A percentile compares a stretch with the other conserved stretches of the same genome.
Conservation (phyloP, 2,329 filamentous ascomycete genomes). For the Pseudonectria buxi region DNA sequence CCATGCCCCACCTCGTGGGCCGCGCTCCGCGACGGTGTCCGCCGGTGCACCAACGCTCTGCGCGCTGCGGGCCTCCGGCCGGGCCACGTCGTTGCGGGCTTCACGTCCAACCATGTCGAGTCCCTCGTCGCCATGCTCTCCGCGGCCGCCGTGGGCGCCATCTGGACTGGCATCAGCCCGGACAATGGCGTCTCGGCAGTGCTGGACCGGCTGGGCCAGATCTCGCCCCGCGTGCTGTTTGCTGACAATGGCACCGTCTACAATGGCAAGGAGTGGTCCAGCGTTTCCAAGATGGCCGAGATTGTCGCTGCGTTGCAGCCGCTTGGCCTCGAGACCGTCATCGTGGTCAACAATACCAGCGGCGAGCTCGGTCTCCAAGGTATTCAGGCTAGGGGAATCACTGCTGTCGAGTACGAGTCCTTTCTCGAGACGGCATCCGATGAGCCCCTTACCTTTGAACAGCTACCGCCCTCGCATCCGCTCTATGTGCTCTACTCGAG, state of each 20-base stretch:
- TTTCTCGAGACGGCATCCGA: constrained; percentile 39
- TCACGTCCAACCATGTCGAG: constrained; percentile 84
- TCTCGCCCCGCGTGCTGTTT: constrained; percentile 75
- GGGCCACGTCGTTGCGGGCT: constrained; percentile 58
- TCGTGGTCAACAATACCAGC: constrained; percentile 65
- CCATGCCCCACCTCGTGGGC: constrained; percentile 58
- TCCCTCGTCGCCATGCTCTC: constrained; percentile 84
- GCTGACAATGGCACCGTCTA: constrained; percentile 84
- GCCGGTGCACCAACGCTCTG: constrained; percentile 64
- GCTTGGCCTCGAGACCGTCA: constrained; percentile 58
- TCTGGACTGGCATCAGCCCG: constrained; percentile 90
- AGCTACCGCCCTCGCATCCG: constrained; percentile 77
- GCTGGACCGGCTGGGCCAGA: constrained; percentile 78
- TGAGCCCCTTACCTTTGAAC: constrained; percentile 57
- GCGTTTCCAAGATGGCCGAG: constrained; percentile 69
- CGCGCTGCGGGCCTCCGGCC: constrained; percentile 54
- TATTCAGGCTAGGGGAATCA: constrained; percentile 33
- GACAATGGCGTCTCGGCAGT: constrained; percentile 91
- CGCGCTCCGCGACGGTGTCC: constrained; percentile 71
- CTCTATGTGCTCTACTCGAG: constrained; percentile 92
- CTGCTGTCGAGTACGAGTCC: constrained; percentile 36
- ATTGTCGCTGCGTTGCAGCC: constrained; percentile 58
- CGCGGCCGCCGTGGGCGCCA: constrained; percentile 71
- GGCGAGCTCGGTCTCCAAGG: constrained; percentile 37
- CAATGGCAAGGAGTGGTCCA: constrained; percentile 84